A percentile compares a stretch with the other conserved stretches of the same genome.
Conservation (phyloP, 1,284 basidiomycete species). For the Pseudozyma thailandica region DNA sequence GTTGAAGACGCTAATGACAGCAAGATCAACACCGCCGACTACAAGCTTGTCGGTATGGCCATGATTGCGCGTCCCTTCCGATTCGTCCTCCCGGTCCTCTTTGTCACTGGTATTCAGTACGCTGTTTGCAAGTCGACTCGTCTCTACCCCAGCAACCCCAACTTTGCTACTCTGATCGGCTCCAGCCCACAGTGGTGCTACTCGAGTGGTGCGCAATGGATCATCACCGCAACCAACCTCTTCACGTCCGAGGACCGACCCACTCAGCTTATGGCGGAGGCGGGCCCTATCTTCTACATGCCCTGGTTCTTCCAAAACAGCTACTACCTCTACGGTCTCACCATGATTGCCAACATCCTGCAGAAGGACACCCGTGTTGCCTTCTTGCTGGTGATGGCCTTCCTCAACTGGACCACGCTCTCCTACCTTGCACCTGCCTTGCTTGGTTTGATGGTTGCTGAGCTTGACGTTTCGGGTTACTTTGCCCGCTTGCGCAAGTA, state of each 20-base stretch:
- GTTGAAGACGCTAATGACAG: slow-evolving; percentile 7
- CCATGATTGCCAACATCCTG: slow-evolving; percentile 34
- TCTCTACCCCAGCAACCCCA: slow-evolving; percentile 29
- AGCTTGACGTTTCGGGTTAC: slow-evolving; percentile 36
- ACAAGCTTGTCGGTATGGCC: slow-evolving; percentile 43
- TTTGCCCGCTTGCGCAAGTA: slow-evolving; percentile 19
- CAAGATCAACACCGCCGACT: slow-evolving; percentile 42
- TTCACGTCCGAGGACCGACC: slow-evolving; percentile 39
- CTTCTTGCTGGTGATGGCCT: slow-evolving; percentile 22
- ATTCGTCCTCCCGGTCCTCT: slow-evolving; percentile 41
- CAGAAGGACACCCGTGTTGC: slow-evolving; percentile 35
- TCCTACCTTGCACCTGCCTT: slow-evolving; percentile 41
- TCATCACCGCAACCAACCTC: slow-evolving; percentile 41
- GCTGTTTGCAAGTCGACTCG: slow-evolving; percentile 33
- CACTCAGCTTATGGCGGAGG: slow-evolving; percentile 19
- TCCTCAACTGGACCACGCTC: slow-evolving; percentile 39
- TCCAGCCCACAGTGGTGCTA: slow-evolving; percentile 37
- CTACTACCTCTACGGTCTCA: slow-evolving; percentile 44
- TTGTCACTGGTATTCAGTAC: slow-evolving; percentile 49
- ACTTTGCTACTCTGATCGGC: slow-evolving; percentile 39
- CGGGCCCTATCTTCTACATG: slow-evolving; percentile 32
- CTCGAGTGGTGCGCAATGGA: slow-evolving; percentile 35
- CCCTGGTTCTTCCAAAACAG: slow-evolving; percentile 53
- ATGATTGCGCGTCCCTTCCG: slow-evolving; percentile 50
- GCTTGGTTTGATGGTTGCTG: slow-evolving; percentile 37